Evolutionary conservation across 768 basidiomycete species (phyloP).

Genomic region (Leccinum disarticulatum): DNA sequence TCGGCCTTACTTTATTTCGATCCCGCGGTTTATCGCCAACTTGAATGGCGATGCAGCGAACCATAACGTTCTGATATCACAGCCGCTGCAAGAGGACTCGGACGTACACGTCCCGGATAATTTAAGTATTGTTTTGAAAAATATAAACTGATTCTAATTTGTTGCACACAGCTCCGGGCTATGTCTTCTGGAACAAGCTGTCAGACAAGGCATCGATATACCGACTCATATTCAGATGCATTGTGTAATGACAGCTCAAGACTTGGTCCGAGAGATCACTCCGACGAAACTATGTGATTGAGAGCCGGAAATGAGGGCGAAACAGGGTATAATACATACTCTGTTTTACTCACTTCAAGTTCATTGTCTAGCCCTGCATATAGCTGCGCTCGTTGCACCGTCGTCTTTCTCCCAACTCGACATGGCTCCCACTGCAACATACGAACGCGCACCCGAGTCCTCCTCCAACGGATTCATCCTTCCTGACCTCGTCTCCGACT

Average conservation of each 20-base stretch:
- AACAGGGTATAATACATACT: not conserved
- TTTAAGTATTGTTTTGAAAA: not conserved
- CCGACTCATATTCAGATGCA: not conserved
- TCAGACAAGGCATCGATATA: not conserved
- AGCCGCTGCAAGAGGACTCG: not conserved
- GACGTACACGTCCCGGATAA: not conserved
- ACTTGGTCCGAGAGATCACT: not conserved
- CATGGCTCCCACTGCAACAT: conserved; percentile 30
- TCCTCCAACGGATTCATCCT: conserved; percentile 32
- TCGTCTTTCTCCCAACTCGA: not conserved
- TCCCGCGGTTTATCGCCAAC: not conserved
- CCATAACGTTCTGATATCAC: not conserved
- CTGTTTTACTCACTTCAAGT: conserved; percentile 22
- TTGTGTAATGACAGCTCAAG: conserved; percentile 7
- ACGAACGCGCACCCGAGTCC: conserved; percentile 10
- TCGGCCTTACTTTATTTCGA: not conserved
- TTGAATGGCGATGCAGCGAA: not conserved
- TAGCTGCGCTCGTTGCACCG: not conserved
- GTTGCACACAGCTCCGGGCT: not conserved
- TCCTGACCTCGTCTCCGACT: conserved; percentile 43
- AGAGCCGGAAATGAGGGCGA: not conserved
- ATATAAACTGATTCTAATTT: not conserved
- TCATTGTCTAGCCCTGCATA: not conserved
- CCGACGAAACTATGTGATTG: not conserved
- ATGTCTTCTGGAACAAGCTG: not conserved